Percentiles rank a stretch among this genome's conserved stretches.
phyloP scores from a whole-genome alignment of 179 eudicot species.

The Pouteria campechiana region DNA sequence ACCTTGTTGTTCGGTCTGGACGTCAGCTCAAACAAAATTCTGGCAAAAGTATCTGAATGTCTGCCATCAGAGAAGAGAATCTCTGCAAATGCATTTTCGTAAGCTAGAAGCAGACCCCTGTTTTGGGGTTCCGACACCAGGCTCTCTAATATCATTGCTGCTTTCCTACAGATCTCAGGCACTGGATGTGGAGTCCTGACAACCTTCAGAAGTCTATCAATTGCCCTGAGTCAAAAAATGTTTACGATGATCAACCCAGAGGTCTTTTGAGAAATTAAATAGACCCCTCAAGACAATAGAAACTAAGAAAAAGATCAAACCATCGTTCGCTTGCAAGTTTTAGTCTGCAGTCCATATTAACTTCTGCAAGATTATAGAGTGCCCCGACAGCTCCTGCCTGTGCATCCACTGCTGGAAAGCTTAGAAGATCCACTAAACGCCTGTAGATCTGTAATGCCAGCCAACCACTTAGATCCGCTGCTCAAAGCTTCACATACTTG shows the following conservation, averaged over 20 bases:
- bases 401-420: slow-evolving; percentile 67
- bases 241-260: not conserved
- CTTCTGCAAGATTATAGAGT: slow-evolving; percentile 82
- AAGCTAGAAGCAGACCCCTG: slow-evolving; percentile 54
- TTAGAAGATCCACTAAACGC: slow-evolving; percentile 76
- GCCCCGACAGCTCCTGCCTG: slow-evolving; percentile 96
- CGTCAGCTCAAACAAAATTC: slow-evolving; percentile 79
- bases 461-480: not conserved
- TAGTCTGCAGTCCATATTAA: slow-evolving; percentile 84
- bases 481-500: no score
- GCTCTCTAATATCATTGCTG: slow-evolving; percentile 73
- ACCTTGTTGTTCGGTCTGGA: slow-evolving; percentile 70
- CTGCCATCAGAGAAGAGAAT: slow-evolving; percentile 72
- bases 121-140: slow-evolving; percentile 90
- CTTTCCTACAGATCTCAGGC: slow-evolving; percentile 84
- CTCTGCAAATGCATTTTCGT: slow-evolving; percentile 83
- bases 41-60: slow-evolving; percentile 73
- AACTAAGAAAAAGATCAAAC: slow-evolving; percentile 21
- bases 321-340: slow-evolving; percentile 91
- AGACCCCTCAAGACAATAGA: not conserved
- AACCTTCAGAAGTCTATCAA: slow-evolving; percentile 76
- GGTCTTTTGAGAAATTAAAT: not conserved
- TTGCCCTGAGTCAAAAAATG: slow-evolving; percentile 73
- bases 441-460: slow-evolving; percentile 57
- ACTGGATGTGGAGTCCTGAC: slow-evolving; percentile 83